These are phyloP conservation scores for Quercus glauca DNA, from an alignment of 306 rosid species.

Conservation along the genomic window DNA sequence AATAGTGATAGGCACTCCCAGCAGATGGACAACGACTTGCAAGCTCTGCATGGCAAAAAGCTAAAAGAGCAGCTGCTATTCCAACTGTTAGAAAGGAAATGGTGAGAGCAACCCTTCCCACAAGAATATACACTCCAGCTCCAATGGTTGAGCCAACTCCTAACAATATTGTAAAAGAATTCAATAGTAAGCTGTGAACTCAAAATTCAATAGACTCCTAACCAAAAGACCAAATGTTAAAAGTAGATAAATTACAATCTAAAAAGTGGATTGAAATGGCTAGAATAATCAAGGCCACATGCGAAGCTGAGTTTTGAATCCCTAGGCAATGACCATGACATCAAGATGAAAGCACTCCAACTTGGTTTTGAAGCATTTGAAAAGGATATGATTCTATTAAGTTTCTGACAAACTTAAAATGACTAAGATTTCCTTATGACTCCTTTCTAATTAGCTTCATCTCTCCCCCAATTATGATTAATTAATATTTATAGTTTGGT, in stretches of 20 bases:
- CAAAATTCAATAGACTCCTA: no score
- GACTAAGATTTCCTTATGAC: neutral
- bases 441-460: slow-evolving; percentile 2
- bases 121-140: slow-evolving; percentile 92
- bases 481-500: slow-evolving; percentile 4
- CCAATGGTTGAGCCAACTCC: slow-evolving; percentile 96
- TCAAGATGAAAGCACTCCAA: neutral
- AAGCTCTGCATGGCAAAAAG: slow-evolving; percentile 96
- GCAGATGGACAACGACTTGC: slow-evolving; percentile 93
- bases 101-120: slow-evolving; percentile 82
- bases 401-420: neutral
- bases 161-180: slow-evolving; percentile 15
- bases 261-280: neutral
- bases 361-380: neutral
- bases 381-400: neutral
- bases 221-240: neutral
- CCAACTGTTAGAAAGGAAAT: slow-evolving; percentile 84
- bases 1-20: slow-evolving; percentile 92
- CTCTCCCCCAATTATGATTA: neutral
- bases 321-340: neutral
- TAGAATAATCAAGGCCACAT: neutral
- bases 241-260: neutral
- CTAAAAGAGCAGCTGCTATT: slow-evolving; percentile 81
- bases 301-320: neutral
- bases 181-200: neutral